Conservation (phyloP, 192 early-diverging fungal species). For the Haplosporangium gracile region DNA sequence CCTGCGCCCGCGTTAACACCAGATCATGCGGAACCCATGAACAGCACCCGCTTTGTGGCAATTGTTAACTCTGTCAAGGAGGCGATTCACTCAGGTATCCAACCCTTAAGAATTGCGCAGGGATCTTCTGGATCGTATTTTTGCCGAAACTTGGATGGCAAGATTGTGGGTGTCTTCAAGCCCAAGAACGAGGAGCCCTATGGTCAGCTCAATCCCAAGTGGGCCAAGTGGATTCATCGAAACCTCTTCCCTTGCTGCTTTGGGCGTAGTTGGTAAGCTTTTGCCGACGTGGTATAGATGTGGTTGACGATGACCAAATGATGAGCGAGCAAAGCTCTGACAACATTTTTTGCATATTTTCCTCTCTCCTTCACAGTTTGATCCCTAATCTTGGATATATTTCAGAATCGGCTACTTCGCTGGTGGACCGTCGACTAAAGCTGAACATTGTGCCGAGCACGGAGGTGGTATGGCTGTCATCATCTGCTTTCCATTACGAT, state of each 20-base stretch:
- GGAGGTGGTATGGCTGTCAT: conserved; percentile 79
- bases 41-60: conserved; percentile 53
- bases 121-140: conserved; percentile 96
- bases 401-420: conserved; percentile 89
- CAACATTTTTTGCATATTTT: background rate
- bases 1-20: conserved; percentile 52
- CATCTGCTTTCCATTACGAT: conserved; percentile 87
- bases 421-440: conserved; percentile 81
- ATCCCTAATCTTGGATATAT: conserved; percentile 94
- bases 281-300: too few relatives aligned
- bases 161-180: conserved; percentile 92
- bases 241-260: conserved; percentile 92
- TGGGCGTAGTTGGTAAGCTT: conserved; percentile 77
- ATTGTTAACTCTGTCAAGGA: conserved; percentile 66
- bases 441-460: conserved; percentile 88
- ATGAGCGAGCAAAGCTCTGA: background rate
- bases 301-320: background rate
- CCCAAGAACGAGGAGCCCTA: conserved; percentile 84
- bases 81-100: conserved; percentile 61
- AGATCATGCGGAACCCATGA: conserved; percentile 61
- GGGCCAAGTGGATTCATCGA: conserved; percentile 93
- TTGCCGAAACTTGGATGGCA: conserved; percentile 78
- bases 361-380: conserved; percentile 56
- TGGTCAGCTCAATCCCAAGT: conserved; percentile 82
- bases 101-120: conserved; percentile 68